Evolutionary conservation across 2,329 filamentous ascomycete species (phyloP).

Genomic region (Calonectria pseudoreteaudii): DNA sequence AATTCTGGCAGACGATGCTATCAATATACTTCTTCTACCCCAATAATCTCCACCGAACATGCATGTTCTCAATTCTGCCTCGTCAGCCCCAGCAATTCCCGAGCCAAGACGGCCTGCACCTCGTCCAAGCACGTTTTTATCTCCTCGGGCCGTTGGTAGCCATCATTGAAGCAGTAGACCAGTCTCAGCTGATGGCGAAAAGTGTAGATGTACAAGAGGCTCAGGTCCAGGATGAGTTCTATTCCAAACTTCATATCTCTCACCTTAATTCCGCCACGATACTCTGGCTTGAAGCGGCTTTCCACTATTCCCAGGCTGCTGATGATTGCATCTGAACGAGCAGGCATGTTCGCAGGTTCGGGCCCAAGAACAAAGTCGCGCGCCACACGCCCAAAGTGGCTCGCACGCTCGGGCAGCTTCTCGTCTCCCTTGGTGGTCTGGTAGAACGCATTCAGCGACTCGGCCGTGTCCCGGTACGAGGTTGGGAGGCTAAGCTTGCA

Average conservation of each 20-base stretch:
- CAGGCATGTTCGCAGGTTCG: conserved; percentile 31
- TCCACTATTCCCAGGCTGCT: conserved; percentile 40
- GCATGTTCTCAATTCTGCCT: not conserved
- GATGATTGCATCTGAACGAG: conserved; percentile 37
- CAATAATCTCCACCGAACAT: not conserved
- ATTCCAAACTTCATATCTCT: conserved; percentile 35
- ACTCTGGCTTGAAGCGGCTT: conserved; percentile 1
- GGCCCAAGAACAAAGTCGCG: conserved; percentile 31
- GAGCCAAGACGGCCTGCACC: not conserved
- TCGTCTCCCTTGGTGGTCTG: not conserved
- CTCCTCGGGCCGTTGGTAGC: conserved; percentile 20
- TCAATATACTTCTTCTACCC: not conserved
- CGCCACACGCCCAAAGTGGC: conserved; percentile 29
- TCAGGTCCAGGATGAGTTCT: conserved; percentile 41
- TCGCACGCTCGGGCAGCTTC: conserved; percentile 27
- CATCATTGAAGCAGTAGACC: conserved; percentile 42
- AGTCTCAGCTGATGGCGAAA: conserved; percentile 38
- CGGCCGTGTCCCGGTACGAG: conserved; percentile 11
- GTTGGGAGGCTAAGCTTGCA: not conserved
- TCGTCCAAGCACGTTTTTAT: conserved; percentile 12
- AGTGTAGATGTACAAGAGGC: conserved; percentile 39
- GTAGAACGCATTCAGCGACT: conserved; percentile 16
- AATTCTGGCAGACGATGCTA: not conserved
- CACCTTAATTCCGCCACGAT: conserved; percentile 3
- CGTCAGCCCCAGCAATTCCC: not conserved